These are phyloP conservation scores for Backusella tuberculispora DNA, from an alignment of 192 early-diverging fungal genomes.

Conservation along the genomic window DNA sequence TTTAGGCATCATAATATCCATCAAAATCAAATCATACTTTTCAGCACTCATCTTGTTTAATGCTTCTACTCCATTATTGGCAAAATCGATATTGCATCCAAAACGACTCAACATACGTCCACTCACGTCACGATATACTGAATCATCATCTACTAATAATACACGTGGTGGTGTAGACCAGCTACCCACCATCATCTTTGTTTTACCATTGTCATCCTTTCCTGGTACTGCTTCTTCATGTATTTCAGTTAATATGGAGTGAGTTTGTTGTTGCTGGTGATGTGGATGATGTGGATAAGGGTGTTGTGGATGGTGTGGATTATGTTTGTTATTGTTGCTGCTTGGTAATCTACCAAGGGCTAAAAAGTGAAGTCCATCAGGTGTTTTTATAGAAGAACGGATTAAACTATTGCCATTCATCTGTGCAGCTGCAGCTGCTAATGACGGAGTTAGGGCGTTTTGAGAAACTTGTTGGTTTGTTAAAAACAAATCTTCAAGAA, in stretches of 20 bases:
- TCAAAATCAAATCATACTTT: constrained; percentile 80
- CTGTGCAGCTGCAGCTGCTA: constrained; percentile 26
- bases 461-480: constrained; percentile 4
- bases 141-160: constrained; percentile 74
- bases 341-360: constrained; percentile 12
- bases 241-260: background rate
- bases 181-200: background rate
- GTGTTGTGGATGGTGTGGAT: background rate
- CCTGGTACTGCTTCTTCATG: background rate
- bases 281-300: background rate
- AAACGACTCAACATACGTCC: constrained; percentile 64
- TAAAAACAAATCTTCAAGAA: background rate
- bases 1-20: constrained; percentile 82
- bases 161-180: constrained; percentile 46
- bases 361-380: constrained; percentile 18
- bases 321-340: background rate
- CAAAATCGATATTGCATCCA: constrained; percentile 71
- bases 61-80: constrained; percentile 69
- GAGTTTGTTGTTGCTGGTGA: background rate
- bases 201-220: background rate
- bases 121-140: constrained; percentile 56
- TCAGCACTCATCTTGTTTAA: constrained; percentile 60
- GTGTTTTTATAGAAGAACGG: constrained; percentile 16
- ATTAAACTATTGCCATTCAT: constrained; percentile 28
- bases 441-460: background rate